A percentile compares a stretch with the other conserved stretches of the same genome.
Conservation (phyloP, 768 basidiomycete genomes). For the Leccinum boreale region DNA sequence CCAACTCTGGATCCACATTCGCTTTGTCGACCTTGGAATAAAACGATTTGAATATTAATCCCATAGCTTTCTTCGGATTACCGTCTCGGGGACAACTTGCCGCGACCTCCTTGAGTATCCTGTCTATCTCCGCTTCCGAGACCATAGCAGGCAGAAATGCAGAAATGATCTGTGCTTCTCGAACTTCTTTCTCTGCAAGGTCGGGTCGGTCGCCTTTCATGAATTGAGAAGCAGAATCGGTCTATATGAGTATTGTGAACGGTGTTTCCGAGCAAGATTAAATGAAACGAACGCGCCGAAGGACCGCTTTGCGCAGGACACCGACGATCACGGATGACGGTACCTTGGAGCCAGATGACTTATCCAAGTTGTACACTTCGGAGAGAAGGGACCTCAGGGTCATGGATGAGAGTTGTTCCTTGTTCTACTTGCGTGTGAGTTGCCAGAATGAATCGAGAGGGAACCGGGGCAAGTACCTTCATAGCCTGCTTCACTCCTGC, state of each 20-base stretch:
- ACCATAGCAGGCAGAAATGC: constrained; percentile 60
- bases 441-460: background rate
- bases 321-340: constrained; percentile 46
- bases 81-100: constrained; percentile 17
- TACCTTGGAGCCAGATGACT: constrained; percentile 42
- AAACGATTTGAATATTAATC: constrained; percentile 59
- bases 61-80: constrained; percentile 32
- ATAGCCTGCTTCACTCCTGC: constrained; percentile 60
- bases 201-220: constrained; percentile 56
- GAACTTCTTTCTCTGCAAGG: constrained; percentile 58
- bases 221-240: constrained; percentile 58
- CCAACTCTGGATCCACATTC: constrained; percentile 52
- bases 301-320: constrained; percentile 56
- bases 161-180: constrained; percentile 54
- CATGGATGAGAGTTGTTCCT: constrained; percentile 53
- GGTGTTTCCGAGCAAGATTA: background rate
- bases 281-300: constrained; percentile 50
- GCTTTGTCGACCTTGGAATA: constrained; percentile 60
- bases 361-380: constrained; percentile 68
- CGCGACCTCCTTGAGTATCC: constrained; percentile 43
- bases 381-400: constrained; percentile 65
- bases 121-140: constrained; percentile 53
- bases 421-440: constrained; percentile 40
- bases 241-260: constrained; percentile 35
- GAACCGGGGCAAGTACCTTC: constrained; percentile 49